Conservation (phyloP, 2,329 filamentous ascomycete genomes). For the Atkinsonella hypoxylon region DNA sequence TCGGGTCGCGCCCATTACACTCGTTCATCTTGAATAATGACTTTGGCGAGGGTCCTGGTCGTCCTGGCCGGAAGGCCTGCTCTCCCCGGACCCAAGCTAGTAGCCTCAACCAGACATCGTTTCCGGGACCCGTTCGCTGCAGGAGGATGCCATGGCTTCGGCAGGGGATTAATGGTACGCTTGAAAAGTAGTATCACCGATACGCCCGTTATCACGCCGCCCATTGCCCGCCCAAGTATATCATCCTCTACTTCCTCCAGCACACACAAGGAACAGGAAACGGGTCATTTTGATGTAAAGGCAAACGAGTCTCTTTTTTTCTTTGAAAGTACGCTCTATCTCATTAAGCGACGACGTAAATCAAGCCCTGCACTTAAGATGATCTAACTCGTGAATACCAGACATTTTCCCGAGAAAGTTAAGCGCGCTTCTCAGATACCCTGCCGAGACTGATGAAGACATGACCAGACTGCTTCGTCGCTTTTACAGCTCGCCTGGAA, state of each 20-base stretch:
- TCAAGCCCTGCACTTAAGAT: background rate
- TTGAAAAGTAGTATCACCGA: conserved; percentile 14
- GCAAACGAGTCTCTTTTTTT: conserved; percentile 77
- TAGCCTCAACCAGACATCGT: background rate
- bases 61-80: conserved; percentile 10
- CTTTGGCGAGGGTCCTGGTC: conserved; percentile 15
- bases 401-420: conserved; percentile 78
- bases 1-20: too few species aligned
- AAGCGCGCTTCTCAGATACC: conserved; percentile 31
- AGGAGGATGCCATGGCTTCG: background rate
- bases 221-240: conserved; percentile 3
- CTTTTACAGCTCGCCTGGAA: conserved; percentile 39
- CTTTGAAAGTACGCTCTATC: conserved; percentile 59
- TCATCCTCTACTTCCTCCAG: conserved; percentile 12
- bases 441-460: conserved; percentile 37
- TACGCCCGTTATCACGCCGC: conserved; percentile 1
- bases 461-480: conserved; percentile 37
- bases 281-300: conserved; percentile 68
- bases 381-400: conserved; percentile 19
- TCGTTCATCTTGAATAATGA: conserved; percentile 13
- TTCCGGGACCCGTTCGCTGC: background rate
- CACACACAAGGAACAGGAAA: conserved; percentile 44
- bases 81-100: background rate
- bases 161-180: background rate
- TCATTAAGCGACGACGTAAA: background rate